These are phyloP conservation scores for Chlorella vulgaris DNA, from an alignment of 139 green algal genomes.

Conservation along the genomic window DNA sequence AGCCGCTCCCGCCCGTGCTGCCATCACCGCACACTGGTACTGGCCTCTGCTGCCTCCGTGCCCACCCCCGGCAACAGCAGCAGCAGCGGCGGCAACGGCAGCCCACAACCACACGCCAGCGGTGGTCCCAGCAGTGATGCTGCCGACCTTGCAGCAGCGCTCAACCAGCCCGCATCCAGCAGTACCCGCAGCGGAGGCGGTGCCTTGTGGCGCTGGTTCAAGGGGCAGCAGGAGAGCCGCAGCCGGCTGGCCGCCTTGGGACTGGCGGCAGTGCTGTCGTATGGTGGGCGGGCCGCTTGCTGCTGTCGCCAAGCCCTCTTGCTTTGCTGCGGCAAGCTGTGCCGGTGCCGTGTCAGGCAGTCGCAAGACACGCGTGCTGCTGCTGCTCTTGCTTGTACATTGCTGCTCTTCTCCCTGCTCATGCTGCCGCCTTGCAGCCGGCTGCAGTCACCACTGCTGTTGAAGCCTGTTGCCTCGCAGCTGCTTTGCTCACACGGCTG, in stretches of 20 bases:
- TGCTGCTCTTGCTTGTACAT: no score
- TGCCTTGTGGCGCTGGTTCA: conserved; percentile 28
- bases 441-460: no score
- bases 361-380: no score
- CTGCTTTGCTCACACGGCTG: no score
- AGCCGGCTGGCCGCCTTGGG: conserved; percentile 27
- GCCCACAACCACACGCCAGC: background rate
- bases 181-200: conserved; percentile 14
- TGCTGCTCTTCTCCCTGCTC: no score
- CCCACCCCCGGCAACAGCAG: conserved; percentile 6
- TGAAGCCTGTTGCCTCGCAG: no score
- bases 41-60: conserved; percentile 2
- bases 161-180: background rate
- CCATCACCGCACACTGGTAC: background rate
- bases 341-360: no score
- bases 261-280: conserved; percentile 40
- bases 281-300: conserved; percentile 13
- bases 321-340: background rate
- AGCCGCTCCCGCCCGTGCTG: background rate
- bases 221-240: conserved; percentile 15
- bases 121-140: no score
- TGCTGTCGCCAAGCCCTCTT: no score
- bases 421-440: no score
- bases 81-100: conserved; percentile 13
- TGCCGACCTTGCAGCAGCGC: background rate